Base-by-base conservation (phyloP, 1,284 basidiomycete genomes). In the Cutaneotrichosporon cavernicola region DNA sequence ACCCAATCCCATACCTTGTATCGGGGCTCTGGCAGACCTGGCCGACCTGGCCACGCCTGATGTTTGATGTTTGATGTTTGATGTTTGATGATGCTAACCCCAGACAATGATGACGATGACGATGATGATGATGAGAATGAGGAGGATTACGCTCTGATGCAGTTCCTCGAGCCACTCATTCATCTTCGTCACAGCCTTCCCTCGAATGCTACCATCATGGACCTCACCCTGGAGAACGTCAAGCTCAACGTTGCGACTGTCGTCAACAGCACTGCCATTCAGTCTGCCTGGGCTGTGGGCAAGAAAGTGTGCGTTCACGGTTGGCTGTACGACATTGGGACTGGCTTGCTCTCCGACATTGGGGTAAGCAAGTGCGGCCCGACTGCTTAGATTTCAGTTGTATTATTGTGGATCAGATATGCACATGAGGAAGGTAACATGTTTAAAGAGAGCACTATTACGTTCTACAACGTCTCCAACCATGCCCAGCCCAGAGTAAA, bases 191-290 rank as follows among this genome's bases (percentile, higher is more conserved):
- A 81, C 31, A 80, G 82, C 2, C 83, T 90, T 5, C 77, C 84
- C 30, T 85, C 74, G 46, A 71, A 65, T 9, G 69, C 73, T 6
- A 74, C 85, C 1, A 78, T 91, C 58, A 79, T 84, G 21, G 72
- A 83, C 46, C 81, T 94, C 68, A 86, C 92, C 38, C 84, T 88
- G 72, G 88, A 86, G 78, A 94, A 92, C 74, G 89, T 97, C 69
- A 86, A 86, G 71, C 76, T 77, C 63, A 89, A 90, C 63, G 90
- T 97, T 21, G 81, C 84, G 65, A 90, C 90, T 75, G 82, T 97
- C 31, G 85, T 85, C 65, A 81, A 64, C 31, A 63, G 60, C 21
- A 36, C 47, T 0, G 66, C 88, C 3, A 85, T 97, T 61, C 76
- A 81, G 70, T 77, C 85, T 60, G 90, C 89, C 49, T 96, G 92